Conservation (phyloP, 371 early-diverging fungal species). For the Rhizopus arrhizus region DNA sequence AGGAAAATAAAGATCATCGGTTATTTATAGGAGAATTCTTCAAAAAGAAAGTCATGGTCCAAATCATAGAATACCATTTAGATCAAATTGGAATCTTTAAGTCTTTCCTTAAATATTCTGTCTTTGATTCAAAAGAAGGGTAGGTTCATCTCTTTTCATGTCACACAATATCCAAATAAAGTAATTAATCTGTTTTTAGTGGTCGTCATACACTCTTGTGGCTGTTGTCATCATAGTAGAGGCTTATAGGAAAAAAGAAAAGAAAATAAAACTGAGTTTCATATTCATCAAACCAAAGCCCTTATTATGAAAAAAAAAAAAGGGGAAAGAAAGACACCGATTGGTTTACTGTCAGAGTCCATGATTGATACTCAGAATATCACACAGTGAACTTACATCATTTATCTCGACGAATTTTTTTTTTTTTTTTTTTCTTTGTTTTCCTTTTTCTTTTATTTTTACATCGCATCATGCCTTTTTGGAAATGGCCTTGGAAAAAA, state of each 20-base stretch:
- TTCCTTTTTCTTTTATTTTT: neutral
- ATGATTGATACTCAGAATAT: too few relatives aligned
- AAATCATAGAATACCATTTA: neutral
- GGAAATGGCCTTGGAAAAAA: neutral
- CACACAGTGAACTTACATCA: conserved; percentile 3
- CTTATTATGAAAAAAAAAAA: too few relatives aligned
- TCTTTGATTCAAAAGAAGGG: neutral
- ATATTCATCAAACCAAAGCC: too few relatives aligned
- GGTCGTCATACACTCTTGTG: too few relatives aligned
- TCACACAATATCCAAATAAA: too few relatives aligned
- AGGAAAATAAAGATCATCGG: neutral
- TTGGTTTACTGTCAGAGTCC: too few relatives aligned
- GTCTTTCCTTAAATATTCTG: neutral
- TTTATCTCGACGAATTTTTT: neutral
- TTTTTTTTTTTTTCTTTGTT: conserved; percentile 5
- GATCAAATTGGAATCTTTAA: neutral
- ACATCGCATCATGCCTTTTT: neutral
- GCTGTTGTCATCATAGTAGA: too few relatives aligned
- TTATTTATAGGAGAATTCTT: too few relatives aligned
- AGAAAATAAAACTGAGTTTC: neutral
- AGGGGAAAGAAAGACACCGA: too few relatives aligned
- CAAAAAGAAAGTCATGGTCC: too few relatives aligned
- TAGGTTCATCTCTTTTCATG: too few relatives aligned
- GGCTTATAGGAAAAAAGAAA: neutral
- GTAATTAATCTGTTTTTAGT: too few relatives aligned